Evolutionary conservation across 2,329 filamentous ascomycete genomes (phyloP), one percentile per base, ranked within the genome.

Genomic region (Fonsecaea multimorphosa): DNA sequence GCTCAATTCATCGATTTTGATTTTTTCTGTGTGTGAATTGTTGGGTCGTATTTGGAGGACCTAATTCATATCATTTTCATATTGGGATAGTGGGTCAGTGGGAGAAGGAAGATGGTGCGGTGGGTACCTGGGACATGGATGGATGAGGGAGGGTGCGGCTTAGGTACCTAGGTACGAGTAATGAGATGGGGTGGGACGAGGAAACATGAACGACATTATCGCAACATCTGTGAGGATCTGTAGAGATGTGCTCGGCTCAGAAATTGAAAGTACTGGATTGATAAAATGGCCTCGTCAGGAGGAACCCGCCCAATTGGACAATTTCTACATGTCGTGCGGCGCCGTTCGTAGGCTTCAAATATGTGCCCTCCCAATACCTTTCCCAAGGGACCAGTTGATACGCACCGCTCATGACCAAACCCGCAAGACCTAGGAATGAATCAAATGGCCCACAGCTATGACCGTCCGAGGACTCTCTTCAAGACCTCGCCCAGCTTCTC

Each of bases 391-490:
- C 32, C 19, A 24, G 7, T 29, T n/a, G 14, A 44, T 14, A 58
- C 55, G 36, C 44, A 3, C 44, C 2, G 4, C 27, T 3, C 12
- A 24, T 22, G 22, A 27, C 9, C 44, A 12, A 27, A 3, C 14
- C 27, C 40, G 3, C 5, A 34, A 52, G 5, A 52, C 32, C 29
- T 19, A 16, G 29, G 19, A 60, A 56, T 49, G 34, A 52, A 19
- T 19, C 12, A 4, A 44, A 16, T 4, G 27, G 49, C 16, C 16
- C 19, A 36, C 32, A 7, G 40, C 56, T 54, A 68, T 51, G 52
- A 63, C 54, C 52, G 51, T 22, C 67, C 67, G 7, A 69, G 65
- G 12, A 69, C 56, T 19, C 32, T 57, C 54, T 66, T 67, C 59
- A 69, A 29, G 4, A 69, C 67, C 8, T 60, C 54, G 12, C 34